Conservation (phyloP, 805 yeast genomes). For the Metahyphopichia silvanorum region DNA sequence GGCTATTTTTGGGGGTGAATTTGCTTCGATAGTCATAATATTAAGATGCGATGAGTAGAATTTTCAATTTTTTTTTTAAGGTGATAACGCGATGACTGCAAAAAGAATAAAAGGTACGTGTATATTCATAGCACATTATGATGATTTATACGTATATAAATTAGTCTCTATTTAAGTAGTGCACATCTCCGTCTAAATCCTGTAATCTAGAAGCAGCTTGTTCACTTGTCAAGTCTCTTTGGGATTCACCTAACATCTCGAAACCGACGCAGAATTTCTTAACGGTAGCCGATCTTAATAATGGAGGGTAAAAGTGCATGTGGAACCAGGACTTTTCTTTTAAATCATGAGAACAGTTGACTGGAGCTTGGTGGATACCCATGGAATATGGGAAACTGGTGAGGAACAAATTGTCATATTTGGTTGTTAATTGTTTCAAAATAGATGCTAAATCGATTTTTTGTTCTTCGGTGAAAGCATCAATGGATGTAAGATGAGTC, state of each 20-base stretch:
- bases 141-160: too few relatives aligned
- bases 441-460: constrained; percentile 54
- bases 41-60: too few relatives aligned
- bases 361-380: constrained; percentile 79
- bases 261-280: constrained; percentile 75
- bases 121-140: too few relatives aligned
- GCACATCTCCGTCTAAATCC: constrained; percentile 37
- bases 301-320: constrained; percentile 78
- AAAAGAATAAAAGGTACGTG: too few relatives aligned
- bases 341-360: constrained; percentile 40
- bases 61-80: too few relatives aligned
- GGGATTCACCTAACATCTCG: constrained; percentile 67
- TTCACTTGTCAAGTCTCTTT: constrained; percentile 65
- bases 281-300: constrained; percentile 70
- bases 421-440: constrained; percentile 51
- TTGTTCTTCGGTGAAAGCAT: constrained; percentile 45
- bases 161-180: constrained; percentile 23
- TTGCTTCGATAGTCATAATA: too few relatives aligned
- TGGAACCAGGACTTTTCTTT: constrained; percentile 50
- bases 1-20: too few relatives aligned
- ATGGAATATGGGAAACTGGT: constrained; percentile 76
- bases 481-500: constrained; percentile 48
- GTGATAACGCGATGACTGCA: too few relatives aligned
- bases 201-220: constrained; percentile 58
- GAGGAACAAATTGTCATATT: constrained; percentile 68